Conservation (phyloP, 305 asterid genomes). For the Lippia alba region DNA sequence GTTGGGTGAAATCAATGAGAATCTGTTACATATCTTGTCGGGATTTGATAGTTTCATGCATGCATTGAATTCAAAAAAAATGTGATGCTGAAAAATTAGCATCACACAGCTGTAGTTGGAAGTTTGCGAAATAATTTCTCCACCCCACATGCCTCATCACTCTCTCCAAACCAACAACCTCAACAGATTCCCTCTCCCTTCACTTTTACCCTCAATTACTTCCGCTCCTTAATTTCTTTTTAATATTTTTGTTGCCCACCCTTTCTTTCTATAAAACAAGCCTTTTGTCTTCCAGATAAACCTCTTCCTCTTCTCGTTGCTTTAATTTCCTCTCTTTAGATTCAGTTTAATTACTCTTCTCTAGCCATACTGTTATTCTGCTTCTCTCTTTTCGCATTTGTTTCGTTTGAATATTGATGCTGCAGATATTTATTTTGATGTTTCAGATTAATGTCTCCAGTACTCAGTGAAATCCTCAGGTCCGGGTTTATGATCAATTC, state of each 20-base stretch:
- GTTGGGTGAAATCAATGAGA: slow-evolving; percentile 27
- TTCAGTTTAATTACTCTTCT: not conserved
- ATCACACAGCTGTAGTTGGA: slow-evolving; percentile 42
- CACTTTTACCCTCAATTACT: slow-evolving; percentile 29
- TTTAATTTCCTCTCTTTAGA: slow-evolving; percentile 9
- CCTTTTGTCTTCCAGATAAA: slow-evolving; percentile 37
- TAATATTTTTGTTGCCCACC: slow-evolving; percentile 26
- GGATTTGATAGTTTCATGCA: not conserved
- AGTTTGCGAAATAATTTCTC: slow-evolving; percentile 28
- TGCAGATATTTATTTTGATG: slow-evolving; percentile 39
- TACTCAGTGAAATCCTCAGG: slow-evolving; percentile 73
- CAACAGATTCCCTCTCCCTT: slow-evolving; percentile 41
- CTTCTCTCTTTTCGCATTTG: slow-evolving; percentile 10
- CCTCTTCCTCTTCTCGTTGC: slow-evolving; percentile 55
- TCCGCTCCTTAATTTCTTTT: not conserved
- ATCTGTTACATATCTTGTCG: not conserved
- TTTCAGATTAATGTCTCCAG: slow-evolving; percentile 72
- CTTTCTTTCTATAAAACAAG: slow-evolving; percentile 56
- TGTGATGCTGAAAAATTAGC: slow-evolving; percentile 16
- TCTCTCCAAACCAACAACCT: slow-evolving; percentile 29
- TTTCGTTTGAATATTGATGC: slow-evolving; percentile 50
- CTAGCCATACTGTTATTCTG: slow-evolving; percentile 28
- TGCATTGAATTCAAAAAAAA: slow-evolving; percentile 28
- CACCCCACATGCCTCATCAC: slow-evolving; percentile 55
- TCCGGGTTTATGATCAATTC: slow-evolving; percentile 71